These are phyloP conservation scores for Mycena pura DNA, from an alignment of 768 basidiomycete genomes.

Conservation along the genomic window DNA sequence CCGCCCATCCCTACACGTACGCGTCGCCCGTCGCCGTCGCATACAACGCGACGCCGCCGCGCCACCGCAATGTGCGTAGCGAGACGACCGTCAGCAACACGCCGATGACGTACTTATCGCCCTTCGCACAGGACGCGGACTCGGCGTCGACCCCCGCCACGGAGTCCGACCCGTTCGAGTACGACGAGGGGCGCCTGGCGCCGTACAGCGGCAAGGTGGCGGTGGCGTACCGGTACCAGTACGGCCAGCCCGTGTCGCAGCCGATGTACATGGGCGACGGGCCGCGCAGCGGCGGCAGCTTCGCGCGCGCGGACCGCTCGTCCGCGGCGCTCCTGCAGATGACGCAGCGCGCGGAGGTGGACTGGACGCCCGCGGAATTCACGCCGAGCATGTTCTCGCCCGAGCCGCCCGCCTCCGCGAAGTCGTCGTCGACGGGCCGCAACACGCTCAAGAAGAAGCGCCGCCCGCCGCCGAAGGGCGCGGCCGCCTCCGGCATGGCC, in stretches of 20 bases:
- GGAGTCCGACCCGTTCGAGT: constrained; percentile 21
- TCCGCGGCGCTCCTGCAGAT: constrained; percentile 27
- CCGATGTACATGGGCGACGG: constrained; percentile 19
- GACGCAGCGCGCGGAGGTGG: constrained; percentile 23
- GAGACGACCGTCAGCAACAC: constrained; percentile 20
- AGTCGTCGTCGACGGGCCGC: not conserved
- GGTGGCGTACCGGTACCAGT: not conserved
- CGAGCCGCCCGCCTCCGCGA: not conserved
- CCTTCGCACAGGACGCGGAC: not conserved
- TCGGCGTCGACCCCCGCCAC: constrained; percentile 10
- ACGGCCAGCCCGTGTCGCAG: constrained; percentile 1
- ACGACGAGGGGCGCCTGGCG: constrained; percentile 10
- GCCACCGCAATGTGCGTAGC: constrained; percentile 14
- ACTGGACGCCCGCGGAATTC: constrained; percentile 25
- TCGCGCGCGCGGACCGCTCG: constrained; percentile 4
- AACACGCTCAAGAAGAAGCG: constrained; percentile 25
- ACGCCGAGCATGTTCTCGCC: constrained; percentile 14
- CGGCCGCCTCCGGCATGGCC: not conserved
- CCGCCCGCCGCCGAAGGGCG: constrained; percentile 10
- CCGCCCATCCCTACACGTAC: constrained; percentile 8
- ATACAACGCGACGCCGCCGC: not conserved
- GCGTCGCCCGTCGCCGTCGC: not conserved
- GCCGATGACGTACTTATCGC: constrained; percentile 9
- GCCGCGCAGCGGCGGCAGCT: constrained; percentile 5
- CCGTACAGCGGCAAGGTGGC: not conserved